Conservation (phyloP, 768 basidiomycete species). For the Pulveroboletus sp. region DNA sequence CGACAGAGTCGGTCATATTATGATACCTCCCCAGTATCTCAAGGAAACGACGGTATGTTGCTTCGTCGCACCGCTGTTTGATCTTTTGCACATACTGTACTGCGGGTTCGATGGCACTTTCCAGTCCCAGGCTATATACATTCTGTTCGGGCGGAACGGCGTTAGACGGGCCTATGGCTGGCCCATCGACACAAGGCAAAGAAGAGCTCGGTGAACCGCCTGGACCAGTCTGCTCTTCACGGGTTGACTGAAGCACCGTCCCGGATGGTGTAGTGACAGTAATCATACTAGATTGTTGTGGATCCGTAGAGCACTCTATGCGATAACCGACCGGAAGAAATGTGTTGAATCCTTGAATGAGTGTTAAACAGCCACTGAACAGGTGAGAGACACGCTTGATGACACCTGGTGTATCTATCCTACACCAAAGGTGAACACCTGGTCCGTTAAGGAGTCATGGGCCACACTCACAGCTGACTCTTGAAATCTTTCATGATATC, state of each 20-base stretch:
- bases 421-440: slow-evolving; percentile 28
- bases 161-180: slow-evolving; percentile 5
- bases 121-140: slow-evolving; percentile 31
- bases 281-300: slow-evolving; percentile 60
- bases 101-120: slow-evolving; percentile 64
- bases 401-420: slow-evolving; percentile 97
- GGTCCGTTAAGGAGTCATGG: background rate
- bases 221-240: slow-evolving; percentile 37
- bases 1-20: slow-evolving; percentile 52
- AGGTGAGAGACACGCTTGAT: slow-evolving; percentile 92
- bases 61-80: slow-evolving; percentile 88
- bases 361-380: slow-evolving; percentile 82
- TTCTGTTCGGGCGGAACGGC: slow-evolving; percentile 17
- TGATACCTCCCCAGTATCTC: slow-evolving; percentile 69
- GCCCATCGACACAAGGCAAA: slow-evolving; percentile 17
- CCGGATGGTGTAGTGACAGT: slow-evolving; percentile 77
- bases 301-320: slow-evolving; percentile 73
- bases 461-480: slow-evolving; percentile 46
- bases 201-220: slow-evolving; percentile 39
- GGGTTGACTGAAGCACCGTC: slow-evolving; percentile 52
- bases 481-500: slow-evolving; percentile 78
- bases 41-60: slow-evolving; percentile 77
- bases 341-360: slow-evolving; percentile 98
- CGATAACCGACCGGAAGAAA: slow-evolving; percentile 93
- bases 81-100: slow-evolving; percentile 97